Conservation (phyloP, 352 stramenopile genomes). For the Ophiocytium majus region DNA sequence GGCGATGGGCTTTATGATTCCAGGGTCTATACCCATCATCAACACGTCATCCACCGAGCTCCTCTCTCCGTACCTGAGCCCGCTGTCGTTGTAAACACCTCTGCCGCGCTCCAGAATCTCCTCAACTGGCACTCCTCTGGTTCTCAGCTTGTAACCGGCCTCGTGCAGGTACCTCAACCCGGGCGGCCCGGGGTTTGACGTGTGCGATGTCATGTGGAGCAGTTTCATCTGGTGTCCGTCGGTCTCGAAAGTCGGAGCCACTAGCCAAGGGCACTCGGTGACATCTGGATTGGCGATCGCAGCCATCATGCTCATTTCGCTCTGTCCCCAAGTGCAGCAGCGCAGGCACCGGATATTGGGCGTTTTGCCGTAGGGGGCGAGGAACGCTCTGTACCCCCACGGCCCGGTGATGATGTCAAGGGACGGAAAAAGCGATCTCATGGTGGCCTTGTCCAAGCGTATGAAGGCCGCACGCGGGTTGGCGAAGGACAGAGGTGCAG, state of each 20-base stretch:
- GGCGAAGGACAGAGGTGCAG: background rate
- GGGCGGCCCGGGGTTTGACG: background rate
- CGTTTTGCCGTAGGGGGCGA: background rate
- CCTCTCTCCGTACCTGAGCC: background rate
- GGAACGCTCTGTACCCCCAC: conserved; percentile 3
- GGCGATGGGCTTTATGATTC: background rate
- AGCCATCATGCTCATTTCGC: background rate
- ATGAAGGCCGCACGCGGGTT: background rate
- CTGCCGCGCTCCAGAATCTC: background rate
- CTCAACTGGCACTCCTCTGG: background rate
- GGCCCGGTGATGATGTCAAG: background rate
- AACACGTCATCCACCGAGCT: background rate
- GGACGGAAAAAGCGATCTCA: background rate
- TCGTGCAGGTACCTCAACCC: background rate
- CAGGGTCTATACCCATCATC: background rate
- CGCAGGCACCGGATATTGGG: background rate
- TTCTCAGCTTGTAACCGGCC: background rate
- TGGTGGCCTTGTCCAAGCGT: background rate
- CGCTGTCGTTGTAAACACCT: background rate
- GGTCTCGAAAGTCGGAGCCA: background rate
- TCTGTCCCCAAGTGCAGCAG: background rate
- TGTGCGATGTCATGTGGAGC: background rate
- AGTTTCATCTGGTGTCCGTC: background rate
- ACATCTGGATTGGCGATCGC: background rate
- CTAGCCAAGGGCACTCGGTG: conserved; percentile 5